A percentile compares a stretch with the other conserved stretches of the same genome.
Evolutionary conservation across 352 stramenopile genomes (phyloP).

Genomic region (Globisporangium ultimum): DNA sequence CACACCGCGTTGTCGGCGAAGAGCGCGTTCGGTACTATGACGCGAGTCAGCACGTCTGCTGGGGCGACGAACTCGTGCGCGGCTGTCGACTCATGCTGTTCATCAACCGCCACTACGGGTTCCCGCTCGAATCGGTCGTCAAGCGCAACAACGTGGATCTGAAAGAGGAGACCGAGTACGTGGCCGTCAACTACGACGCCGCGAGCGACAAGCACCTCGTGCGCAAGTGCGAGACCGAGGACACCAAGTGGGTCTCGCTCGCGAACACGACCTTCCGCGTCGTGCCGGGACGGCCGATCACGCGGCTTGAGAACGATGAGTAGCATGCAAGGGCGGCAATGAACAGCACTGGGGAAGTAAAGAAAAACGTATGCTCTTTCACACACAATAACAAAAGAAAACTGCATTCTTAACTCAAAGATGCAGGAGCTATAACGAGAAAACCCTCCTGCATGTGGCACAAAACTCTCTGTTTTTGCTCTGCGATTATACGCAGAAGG

Average conservation of each 20-base stretch:
- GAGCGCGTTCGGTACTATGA: conserved; percentile 55
- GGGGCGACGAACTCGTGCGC: conserved; percentile 53
- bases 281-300: conserved; percentile 25
- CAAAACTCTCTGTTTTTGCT: conserved; percentile 5
- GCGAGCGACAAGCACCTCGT: conserved; percentile 39
- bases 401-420: neutral
- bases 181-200: conserved; percentile 41
- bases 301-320: conserved; percentile 17
- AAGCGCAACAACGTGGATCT: conserved; percentile 33
- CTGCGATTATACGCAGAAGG: neutral
- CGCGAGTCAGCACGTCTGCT: conserved; percentile 60
- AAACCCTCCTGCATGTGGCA: neutral
- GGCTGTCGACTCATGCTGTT: conserved; percentile 49
- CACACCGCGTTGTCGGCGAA: neutral
- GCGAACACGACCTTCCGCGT: conserved; percentile 47
- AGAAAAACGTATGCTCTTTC: conserved; percentile 3
- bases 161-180: conserved; percentile 47
- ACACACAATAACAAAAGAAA: too few species aligned
- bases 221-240: conserved; percentile 36
- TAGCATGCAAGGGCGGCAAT: too few species aligned
- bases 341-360: neutral
- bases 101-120: conserved; percentile 34
- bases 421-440: neutral
- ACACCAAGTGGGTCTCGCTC: conserved; percentile 48
- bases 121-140: conserved; percentile 31